Conservation (phyloP, 768 basidiomycete genomes). For the Rhizopogon rudus region DNA sequence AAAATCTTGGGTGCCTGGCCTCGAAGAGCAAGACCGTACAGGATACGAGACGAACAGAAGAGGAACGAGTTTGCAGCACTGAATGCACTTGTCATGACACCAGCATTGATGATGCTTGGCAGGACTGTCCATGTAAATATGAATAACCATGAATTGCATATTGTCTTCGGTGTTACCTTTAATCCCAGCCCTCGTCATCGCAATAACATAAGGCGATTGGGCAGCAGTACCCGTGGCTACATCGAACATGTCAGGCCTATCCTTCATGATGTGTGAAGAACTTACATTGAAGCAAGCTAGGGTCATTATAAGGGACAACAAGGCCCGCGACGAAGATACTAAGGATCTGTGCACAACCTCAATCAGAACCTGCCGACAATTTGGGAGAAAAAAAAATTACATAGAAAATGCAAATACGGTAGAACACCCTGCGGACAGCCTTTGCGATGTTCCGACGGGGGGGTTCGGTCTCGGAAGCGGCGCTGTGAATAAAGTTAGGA, state of each 20-base stretch:
- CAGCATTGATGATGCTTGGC: conserved; percentile 67
- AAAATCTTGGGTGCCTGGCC: conserved; percentile 50
- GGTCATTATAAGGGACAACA: conserved; percentile 67
- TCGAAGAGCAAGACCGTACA: conserved; percentile 40
- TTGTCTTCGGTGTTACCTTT: conserved; percentile 33
- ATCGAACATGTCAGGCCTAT: conserved; percentile 32
- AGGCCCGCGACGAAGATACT: conserved; percentile 69
- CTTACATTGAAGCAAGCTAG: conserved; percentile 37
- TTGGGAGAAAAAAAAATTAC: conserved; percentile 25
- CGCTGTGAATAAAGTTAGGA: conserved; percentile 31
- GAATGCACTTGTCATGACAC: conserved; percentile 67
- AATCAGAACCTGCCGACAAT: not conserved
- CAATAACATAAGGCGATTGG: conserved; percentile 79
- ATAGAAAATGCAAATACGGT: conserved; percentile 77
- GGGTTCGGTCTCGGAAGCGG: conserved; percentile 73
- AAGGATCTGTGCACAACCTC: conserved; percentile 42
- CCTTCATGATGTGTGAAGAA: not conserved
- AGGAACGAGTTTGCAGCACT: conserved; percentile 65
- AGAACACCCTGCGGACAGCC: conserved; percentile 74
- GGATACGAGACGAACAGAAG: conserved; percentile 43
- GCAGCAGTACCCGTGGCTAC: conserved; percentile 51
- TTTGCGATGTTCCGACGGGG: conserved; percentile 76
- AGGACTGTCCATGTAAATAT: conserved; percentile 32
- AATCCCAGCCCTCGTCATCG: conserved; percentile 64
- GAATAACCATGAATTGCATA: not conserved